A percentile compares a stretch with the other conserved stretches of the same genome.
Evolutionary conservation across 805 yeast species (phyloP).

Genomic region (Candida namnaoensis): DNA sequence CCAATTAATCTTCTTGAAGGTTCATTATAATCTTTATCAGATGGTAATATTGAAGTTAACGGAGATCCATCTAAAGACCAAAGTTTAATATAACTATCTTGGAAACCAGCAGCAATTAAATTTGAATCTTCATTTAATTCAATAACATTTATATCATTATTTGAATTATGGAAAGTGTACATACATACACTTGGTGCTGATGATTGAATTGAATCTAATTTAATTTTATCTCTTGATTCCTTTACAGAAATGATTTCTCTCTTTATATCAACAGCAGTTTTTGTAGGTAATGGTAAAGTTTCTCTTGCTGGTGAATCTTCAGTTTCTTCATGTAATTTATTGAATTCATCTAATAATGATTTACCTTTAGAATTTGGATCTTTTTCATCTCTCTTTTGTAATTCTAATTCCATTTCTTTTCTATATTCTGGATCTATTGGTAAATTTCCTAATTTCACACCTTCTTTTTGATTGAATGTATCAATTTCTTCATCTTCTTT

Average conservation of each 20-base stretch:
- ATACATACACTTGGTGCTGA: constrained; percentile 91
- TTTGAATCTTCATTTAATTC: constrained; percentile 85
- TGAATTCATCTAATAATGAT: constrained; percentile 59
- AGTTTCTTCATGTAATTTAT: constrained; percentile 43
- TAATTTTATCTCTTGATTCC: constrained; percentile 73
- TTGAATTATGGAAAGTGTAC: constrained; percentile 96
- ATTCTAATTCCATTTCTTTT: constrained; percentile 77
- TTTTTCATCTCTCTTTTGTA: constrained; percentile 70
- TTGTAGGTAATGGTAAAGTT: constrained; percentile 76
- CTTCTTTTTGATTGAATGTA: constrained; percentile 50
- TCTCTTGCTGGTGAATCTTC: constrained; percentile 67
- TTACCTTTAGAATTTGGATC: constrained; percentile 30
- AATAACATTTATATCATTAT: constrained; percentile 77
- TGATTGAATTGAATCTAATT: constrained; percentile 62
- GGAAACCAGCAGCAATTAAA: constrained; percentile 88
- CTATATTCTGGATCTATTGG: constrained; percentile 83
- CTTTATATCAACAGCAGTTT: constrained; percentile 71
- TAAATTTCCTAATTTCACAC: constrained; percentile 72
- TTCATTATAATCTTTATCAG: constrained; percentile 39
- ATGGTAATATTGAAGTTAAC: constrained; percentile 49
- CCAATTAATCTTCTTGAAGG: constrained; percentile 57
- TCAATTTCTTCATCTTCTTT: constrained; percentile 34
- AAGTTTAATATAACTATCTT: constrained; percentile 80
- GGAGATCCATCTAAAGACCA: constrained; percentile 95
- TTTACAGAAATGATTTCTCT: constrained; percentile 70